These are phyloP conservation scores for Fraxinus xanthoxyloides DNA, from an alignment of 305 asterid species.

Conservation along the genomic window DNA sequence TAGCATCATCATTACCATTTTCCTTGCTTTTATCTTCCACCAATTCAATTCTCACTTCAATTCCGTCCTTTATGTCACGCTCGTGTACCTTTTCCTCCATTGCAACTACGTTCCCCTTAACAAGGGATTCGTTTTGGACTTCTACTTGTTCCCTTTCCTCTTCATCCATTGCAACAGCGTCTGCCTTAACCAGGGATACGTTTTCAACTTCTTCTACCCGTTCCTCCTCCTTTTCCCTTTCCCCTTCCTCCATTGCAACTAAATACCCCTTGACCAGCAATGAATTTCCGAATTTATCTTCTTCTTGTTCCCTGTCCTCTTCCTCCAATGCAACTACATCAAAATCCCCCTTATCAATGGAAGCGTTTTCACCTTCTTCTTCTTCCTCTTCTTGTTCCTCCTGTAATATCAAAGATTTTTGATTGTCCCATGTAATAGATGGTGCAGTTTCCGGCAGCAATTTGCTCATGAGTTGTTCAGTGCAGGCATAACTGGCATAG, in stretches of 20 bases:
- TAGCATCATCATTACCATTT: background rate
- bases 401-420: background rate
- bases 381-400: background rate
- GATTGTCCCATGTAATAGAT: conserved; percentile 19
- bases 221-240: background rate
- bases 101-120: background rate
- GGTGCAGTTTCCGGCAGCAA: conserved; percentile 39
- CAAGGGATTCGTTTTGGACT: background rate
- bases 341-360: background rate
- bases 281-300: background rate
- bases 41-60: conserved; percentile 30
- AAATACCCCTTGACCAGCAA: background rate
- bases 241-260: conserved; percentile 24
- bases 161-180: background rate
- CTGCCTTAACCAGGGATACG: too few relatives aligned
- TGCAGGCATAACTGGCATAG: conserved; percentile 57
- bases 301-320: background rate
- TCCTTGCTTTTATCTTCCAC: conserved; percentile 10
- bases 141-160: background rate
- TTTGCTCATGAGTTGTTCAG: conserved; percentile 64
- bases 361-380: background rate
- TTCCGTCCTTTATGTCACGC: conserved; percentile 15
- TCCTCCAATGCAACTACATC: background rate
- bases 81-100: conserved; percentile 23
- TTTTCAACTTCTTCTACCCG: too few relatives aligned